Evolutionary conservation across 306 rosid species (phyloP).

Genomic region (Neltuma alba): DNA sequence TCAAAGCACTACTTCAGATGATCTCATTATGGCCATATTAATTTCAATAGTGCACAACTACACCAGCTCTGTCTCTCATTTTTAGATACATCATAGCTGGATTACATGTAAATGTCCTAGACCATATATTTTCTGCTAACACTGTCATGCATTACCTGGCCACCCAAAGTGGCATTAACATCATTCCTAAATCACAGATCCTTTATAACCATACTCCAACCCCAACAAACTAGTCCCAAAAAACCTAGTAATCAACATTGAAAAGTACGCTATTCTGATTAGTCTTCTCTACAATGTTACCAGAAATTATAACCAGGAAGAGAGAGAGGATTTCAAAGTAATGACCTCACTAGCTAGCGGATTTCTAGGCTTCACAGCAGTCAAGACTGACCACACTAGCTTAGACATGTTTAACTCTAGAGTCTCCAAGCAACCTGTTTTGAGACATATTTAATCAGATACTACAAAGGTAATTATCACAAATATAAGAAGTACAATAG

Average conservation of each 20-base stretch:
- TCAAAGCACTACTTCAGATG: conserved; percentile 9
- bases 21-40: background rate
- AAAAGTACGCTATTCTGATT: conserved; percentile 8
- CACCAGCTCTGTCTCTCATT: background rate
- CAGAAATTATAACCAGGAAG: conserved; percentile 9
- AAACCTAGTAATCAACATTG: conserved; percentile 17
- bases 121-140: conserved; percentile 1
- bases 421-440: conserved; percentile 91
- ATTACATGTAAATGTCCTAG: conserved; percentile 12
- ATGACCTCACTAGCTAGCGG: conserved; percentile 98
- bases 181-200: background rate
- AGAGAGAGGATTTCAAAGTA: conserved; percentile 22
- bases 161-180: conserved; percentile 9
- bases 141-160: background rate
- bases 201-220: conserved; percentile 9
- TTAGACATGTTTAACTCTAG: conserved; percentile 84
- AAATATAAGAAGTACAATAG: conserved; percentile 8
- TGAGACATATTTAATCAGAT: conserved; percentile 26
- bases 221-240: background rate
- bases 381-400: conserved; percentile 82
- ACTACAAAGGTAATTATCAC: conserved; percentile 12
- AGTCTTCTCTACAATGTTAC: conserved; percentile 23
- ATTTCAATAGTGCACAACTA: conserved; percentile 10
- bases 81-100: background rate
- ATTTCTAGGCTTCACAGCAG: conserved; percentile 79